A percentile compares a stretch with the other conserved stretches of the same genome.
These are phyloP conservation scores for Calonectria montana DNA, from an alignment of 2,329 filamentous ascomycete species.

Conservation along the genomic window DNA sequence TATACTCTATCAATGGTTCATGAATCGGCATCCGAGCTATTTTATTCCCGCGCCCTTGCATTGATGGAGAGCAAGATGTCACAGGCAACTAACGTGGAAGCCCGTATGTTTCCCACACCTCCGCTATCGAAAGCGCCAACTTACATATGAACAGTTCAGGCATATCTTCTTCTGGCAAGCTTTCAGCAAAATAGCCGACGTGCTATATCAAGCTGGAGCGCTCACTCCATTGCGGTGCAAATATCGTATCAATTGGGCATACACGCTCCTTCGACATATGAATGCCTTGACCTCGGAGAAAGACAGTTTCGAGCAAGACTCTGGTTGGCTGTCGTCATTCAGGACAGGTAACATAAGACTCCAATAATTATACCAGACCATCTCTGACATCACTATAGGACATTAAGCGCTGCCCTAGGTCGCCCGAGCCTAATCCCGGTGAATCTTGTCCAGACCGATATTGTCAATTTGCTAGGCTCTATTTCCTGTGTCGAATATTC, in stretches of 20 bases:
- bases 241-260: constrained; percentile 46
- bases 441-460: constrained; percentile 23
- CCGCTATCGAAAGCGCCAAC: neutral
- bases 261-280: constrained; percentile 37
- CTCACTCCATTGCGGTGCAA: constrained; percentile 44
- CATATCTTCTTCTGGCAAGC: constrained; percentile 42
- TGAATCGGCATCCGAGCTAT: constrained; percentile 38
- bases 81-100: constrained; percentile 27
- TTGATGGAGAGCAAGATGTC: constrained; percentile 42
- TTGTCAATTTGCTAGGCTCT: constrained; percentile 14
- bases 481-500: constrained; percentile 3
- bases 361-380: neutral
- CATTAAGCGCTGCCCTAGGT: constrained; percentile 23
- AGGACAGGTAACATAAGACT: neutral
- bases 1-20: constrained; percentile 38
- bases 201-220: constrained; percentile 44
- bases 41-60: constrained; percentile 41
- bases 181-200: constrained; percentile 47
- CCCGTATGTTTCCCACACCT: neutral
- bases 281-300: neutral
- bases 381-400: constrained; percentile 1
- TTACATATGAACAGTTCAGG: constrained; percentile 36
- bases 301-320: neutral
- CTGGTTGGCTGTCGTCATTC: constrained; percentile 3
- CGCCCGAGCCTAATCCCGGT: constrained; percentile 26